Evolutionary conservation across 306 rosid genomes (phyloP), one percentile per base, ranked within the genome.

Genomic region (Prinsepia uniflora): DNA sequence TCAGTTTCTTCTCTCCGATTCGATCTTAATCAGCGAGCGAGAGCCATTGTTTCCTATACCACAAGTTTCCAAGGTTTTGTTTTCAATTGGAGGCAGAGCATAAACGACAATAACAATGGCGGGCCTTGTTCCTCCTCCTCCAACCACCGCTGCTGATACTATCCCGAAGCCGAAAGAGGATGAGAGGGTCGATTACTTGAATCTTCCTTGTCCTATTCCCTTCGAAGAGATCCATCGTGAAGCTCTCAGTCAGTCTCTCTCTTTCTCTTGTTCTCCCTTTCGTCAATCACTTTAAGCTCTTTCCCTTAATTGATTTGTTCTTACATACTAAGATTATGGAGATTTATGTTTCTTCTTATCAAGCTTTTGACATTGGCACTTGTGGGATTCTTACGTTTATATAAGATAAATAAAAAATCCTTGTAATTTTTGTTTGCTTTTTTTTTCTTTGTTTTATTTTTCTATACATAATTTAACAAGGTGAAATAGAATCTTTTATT

Each of bases 151-250:
- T 49, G 42, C 72, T 15, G 64, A 15, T 8, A 2, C 61, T 15
- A 44, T 76, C 55, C 81, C 65, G 41, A 78, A 77, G 81, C 75
- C 70, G 75, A 75, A 40, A 17, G 72, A 68, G 72, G 85, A 83
- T 1, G 86, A 81, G 67, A 85, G 75, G 68, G 88, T 82, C 17
- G 96, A 95, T 82, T 95, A 86, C 83, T 41, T 81, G 78, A 78
- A 95, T 68, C 99, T 91, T 40, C 96, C 97, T 17, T 91, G 96
- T 55, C 97, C 99, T 52, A 86, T 91, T 68, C 90, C 99, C 65
- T 95, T 85, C 67, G 99, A 95, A 63, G 99, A 95, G 80, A 87
- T 95, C 83, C 95, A 88, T 74, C 99, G 97, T 44, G 99, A 95
- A 91, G 92, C 99, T 65, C 82, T 89, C 89, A 89, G 99, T 91